Conservation (phyloP, 495 filamentous ascomycete species). For the Peziza echinospora region DNA sequence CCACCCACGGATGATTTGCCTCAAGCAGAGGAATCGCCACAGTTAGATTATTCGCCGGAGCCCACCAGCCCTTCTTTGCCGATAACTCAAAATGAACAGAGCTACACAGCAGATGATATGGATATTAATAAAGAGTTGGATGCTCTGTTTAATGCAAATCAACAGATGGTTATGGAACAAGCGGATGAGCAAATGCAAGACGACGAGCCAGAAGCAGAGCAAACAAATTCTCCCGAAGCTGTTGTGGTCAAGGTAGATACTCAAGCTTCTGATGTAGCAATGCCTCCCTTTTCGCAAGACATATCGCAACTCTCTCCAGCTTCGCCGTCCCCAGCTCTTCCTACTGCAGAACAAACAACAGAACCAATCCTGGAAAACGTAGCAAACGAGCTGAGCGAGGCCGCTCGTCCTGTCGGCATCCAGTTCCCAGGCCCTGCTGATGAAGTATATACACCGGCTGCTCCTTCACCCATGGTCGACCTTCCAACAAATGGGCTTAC, state of each 20-base stretch:
- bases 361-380: neutral
- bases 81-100: neutral
- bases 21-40: neutral
- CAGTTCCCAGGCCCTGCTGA: neutral
- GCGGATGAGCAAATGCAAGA: neutral
- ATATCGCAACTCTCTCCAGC: conserved; percentile 1
- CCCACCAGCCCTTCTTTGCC: neutral
- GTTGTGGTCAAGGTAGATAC: neutral
- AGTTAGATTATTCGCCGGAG: neutral
- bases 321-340: neutral
- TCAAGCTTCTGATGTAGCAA: neutral
- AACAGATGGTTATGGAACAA: neutral
- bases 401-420: no score
- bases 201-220: neutral
- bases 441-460: neutral
- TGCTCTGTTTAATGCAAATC: neutral
- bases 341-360: neutral
- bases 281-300: conserved; percentile 2
- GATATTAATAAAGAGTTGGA: neutral
- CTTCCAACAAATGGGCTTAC: neutral
- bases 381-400: no score
- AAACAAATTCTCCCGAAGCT: neutral
- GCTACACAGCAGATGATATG: neutral
- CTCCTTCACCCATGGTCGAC: neutral
- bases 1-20: neutral